A percentile compares a stretch with the other conserved stretches of the same genome.
Conservation (phyloP, 2,329 filamentous ascomycete genomes). For the Colletotrichum tamarilloi region DNA sequence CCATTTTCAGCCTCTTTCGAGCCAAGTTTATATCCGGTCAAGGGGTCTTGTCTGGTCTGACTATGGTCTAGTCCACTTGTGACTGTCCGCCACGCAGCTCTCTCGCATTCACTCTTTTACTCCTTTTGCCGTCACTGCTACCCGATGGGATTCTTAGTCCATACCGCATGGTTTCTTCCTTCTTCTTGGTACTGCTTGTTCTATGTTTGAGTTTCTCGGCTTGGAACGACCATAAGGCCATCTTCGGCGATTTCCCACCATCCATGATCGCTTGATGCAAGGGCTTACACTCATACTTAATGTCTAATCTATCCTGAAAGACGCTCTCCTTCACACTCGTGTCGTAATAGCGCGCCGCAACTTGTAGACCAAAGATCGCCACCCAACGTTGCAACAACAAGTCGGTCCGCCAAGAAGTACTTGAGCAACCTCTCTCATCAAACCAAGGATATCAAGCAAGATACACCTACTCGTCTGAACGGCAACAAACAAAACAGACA, state of each 20-base stretch:
- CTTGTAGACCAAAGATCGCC: background rate
- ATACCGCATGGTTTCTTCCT: background rate
- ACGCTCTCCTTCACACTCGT: background rate
- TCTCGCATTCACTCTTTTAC: background rate
- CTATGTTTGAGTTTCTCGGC: background rate
- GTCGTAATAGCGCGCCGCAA: background rate
- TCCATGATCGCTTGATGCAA: background rate
- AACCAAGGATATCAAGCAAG: background rate
- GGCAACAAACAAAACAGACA: background rate
- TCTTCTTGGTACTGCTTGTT: background rate
- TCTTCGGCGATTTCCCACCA: background rate
- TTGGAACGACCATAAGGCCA: background rate
- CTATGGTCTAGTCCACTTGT: no score
- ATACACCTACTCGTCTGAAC: background rate
- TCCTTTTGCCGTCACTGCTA: background rate
- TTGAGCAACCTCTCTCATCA: background rate
- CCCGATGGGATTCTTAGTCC: background rate
- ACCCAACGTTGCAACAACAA: conserved; percentile 4
- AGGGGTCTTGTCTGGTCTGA: background rate
- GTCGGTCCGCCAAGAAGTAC: conserved; percentile 14
- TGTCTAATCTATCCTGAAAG: conserved; percentile 4
- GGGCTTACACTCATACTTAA: background rate
- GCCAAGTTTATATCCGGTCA: conserved; percentile 10
- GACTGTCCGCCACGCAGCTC: background rate
- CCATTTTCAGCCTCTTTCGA: conserved; percentile 4